Base-by-base conservation (phyloP, 768 basidiomycete species). In the Lactarius evosmus region DNA sequence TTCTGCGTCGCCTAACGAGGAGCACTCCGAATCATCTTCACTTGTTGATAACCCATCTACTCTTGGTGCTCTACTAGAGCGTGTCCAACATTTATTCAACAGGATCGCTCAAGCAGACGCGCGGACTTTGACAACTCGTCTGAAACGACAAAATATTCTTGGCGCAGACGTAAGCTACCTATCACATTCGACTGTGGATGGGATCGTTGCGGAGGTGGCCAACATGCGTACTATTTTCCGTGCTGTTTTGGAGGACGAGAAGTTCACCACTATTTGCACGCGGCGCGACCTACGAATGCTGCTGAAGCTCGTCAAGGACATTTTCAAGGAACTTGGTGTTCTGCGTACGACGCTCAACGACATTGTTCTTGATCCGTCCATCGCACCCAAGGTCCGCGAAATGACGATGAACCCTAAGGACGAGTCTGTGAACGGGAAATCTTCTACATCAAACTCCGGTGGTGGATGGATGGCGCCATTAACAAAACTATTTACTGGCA, bases 91-190 rank as follows among this genome's bases (percentile, higher is more conserved):
- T 30, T 76, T 98, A 3, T 80, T 95, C 62, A 78, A 80, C 30
- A 83, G 85, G 38, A 76, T 92, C 60, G 76, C 79, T 46, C 79
- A 89, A 66, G 88, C 95, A 1, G 95, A 98, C 69, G 88, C 95
- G 2, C 79, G 88, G 25, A 94, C 93, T 2, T 79, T 98, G 46
- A 93, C 92, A 34, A 91, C 90, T 67, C 87, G 97, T 30, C 78
- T 98, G 30, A 95, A 93, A 75, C 88, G 94, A 61, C 95, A 98
- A 69, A 85, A 95, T 70, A 80, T 98, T 22, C 83, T 83, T 63
- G 89, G 88, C 27, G 89, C 93, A 9, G 94, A 97, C 68, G 82
- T 98, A 33, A 83, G 85, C 33, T 89, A 97, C 72, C 80, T 98
- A 19, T 95, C 94, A 0, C 85, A 88, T 51, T 84, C 83, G 29